phyloP scores from a whole-genome alignment of 2,329 filamentous ascomycete genomes.

The Pseudocercospora fijiensis region DNA sequence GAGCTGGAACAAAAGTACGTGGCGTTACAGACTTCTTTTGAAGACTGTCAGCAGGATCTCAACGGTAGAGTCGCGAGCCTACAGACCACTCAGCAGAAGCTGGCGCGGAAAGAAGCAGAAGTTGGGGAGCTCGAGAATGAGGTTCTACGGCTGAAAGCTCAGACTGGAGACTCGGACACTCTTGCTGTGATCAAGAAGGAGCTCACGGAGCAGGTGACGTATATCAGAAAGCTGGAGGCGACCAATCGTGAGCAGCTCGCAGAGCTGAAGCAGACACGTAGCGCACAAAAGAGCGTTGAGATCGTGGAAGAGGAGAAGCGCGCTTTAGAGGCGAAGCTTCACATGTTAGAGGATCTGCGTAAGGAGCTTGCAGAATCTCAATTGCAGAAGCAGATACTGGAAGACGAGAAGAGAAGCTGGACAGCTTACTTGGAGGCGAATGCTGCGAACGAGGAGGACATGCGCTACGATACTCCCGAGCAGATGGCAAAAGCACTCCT shows the following conservation, averaged over 20 bases:
- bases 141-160: constrained; percentile 77
- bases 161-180: constrained; percentile 82
- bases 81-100: constrained; percentile 62
- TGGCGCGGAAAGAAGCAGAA: constrained; percentile 68
- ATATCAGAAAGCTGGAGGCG: constrained; percentile 80
- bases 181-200: constrained; percentile 82
- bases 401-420: constrained; percentile 87
- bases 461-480: constrained; percentile 84
- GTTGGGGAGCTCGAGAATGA: constrained; percentile 77
- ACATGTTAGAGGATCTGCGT: constrained; percentile 71
- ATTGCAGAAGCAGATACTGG: constrained; percentile 78
- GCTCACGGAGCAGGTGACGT: constrained; percentile 85
- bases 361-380: constrained; percentile 75
- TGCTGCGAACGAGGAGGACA: constrained; percentile 56
- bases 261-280: constrained; percentile 79
- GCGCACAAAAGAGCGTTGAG: constrained; percentile 81
- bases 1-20: constrained; percentile 63
- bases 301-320: constrained; percentile 95
- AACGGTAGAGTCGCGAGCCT: constrained; percentile 57
- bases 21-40: constrained; percentile 52
- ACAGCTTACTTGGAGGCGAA: constrained; percentile 76
- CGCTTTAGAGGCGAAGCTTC: constrained; percentile 72
- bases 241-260: constrained; percentile 74
- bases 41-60: constrained; percentile 61
- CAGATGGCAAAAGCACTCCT: constrained; percentile 80